Conservation (phyloP, 768 basidiomycete species). For the Macrolepiota fuliginosa region DNA sequence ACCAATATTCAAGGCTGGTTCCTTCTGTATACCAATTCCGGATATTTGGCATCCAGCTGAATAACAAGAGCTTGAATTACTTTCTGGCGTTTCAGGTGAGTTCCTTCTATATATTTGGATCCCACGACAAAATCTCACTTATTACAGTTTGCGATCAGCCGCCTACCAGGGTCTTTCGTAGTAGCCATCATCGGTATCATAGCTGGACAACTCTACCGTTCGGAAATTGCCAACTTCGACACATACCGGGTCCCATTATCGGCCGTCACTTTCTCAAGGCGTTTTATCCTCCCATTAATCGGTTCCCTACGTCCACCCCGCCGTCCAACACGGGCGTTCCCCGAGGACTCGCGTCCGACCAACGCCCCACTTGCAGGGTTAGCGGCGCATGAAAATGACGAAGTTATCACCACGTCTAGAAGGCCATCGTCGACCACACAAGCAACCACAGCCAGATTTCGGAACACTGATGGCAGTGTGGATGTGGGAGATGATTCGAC, state of each 20-base stretch:
- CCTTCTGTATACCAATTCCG: slow-evolving; percentile 75
- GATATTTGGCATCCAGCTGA: slow-evolving; percentile 70
- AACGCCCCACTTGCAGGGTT: slow-evolving; percentile 21
- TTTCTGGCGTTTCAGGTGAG: slow-evolving; percentile 70
- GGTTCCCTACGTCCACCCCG: slow-evolving; percentile 63
- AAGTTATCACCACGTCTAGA: slow-evolving; percentile 62
- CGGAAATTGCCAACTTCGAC: slow-evolving; percentile 78
- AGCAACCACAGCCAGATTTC: slow-evolving; percentile 5
- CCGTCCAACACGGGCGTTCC: slow-evolving; percentile 71
- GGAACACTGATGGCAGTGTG: slow-evolving; percentile 19
- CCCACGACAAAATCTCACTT: background rate
- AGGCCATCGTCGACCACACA: slow-evolving; percentile 5
- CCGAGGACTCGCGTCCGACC: slow-evolving; percentile 42
- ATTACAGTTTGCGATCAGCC: slow-evolving; percentile 63
- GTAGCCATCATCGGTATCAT: slow-evolving; percentile 64
- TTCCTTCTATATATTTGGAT: slow-evolving; percentile 1
- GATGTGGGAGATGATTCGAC: slow-evolving; percentile 22
- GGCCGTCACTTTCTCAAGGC: slow-evolving; percentile 52
- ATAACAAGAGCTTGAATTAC: slow-evolving; percentile 76
- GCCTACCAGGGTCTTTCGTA: slow-evolving; percentile 62
- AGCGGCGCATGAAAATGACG: slow-evolving; percentile 41
- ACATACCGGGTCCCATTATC: slow-evolving; percentile 70
- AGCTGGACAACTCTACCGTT: slow-evolving; percentile 77
- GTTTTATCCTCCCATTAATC: slow-evolving; percentile 63
- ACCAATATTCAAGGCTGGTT: slow-evolving; percentile 78